Conservation (phyloP, 2,329 filamentous ascomycete genomes). For the Colletotrichum navitas region DNA sequence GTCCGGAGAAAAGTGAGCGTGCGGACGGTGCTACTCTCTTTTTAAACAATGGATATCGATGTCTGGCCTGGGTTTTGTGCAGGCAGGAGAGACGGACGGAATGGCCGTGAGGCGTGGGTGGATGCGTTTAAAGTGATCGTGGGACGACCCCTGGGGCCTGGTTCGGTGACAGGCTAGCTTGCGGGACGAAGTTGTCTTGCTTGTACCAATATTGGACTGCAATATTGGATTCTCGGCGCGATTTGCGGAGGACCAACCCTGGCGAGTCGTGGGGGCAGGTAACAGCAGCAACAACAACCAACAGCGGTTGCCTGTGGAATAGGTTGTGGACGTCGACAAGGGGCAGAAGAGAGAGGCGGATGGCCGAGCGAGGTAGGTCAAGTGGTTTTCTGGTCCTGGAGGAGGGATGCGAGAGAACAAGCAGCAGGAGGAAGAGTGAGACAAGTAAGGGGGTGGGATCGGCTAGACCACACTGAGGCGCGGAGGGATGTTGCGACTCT, state of each 20-base stretch:
- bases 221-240: constrained; percentile 41
- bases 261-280: constrained; percentile 20
- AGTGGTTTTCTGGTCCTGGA: not conserved
- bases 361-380: constrained; percentile 5
- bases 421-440: constrained; percentile 33
- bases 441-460: constrained; percentile 33
- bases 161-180: constrained; percentile 39
- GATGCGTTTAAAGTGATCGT: constrained; percentile 38
- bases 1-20: constrained; percentile 11
- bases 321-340: constrained; percentile 21
- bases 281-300: constrained; percentile 7
- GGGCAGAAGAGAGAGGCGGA: constrained; percentile 17
- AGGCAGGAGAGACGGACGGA: constrained; percentile 15
- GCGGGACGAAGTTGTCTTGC: constrained; percentile 39
- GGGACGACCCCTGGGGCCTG: constrained; percentile 35
- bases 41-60: constrained; percentile 1
- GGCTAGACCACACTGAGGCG: constrained; percentile 26
- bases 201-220: constrained; percentile 40
- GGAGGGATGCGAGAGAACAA: constrained; percentile 5
- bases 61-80: constrained; percentile 23
- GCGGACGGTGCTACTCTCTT: constrained; percentile 22
- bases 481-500: constrained; percentile 39
- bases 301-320: constrained; percentile 26
- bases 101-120: constrained; percentile 37
- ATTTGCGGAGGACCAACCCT: constrained; percentile 41